A percentile compares a stretch with the other conserved stretches of the same genome.
Evolutionary conservation across 306 rosid species (phyloP).

Genomic region (Rosa multiflora): DNA sequence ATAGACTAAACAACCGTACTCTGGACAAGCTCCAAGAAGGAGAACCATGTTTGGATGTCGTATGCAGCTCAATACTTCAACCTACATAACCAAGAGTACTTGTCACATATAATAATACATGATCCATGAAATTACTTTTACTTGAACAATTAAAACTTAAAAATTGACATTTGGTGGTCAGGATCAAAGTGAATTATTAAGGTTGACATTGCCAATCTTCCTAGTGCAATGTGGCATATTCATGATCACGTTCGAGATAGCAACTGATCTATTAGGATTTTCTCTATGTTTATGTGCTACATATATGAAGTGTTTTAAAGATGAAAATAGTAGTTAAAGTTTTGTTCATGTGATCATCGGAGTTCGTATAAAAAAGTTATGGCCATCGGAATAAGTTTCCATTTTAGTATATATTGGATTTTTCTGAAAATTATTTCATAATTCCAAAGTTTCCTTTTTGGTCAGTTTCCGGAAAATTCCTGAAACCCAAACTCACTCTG

Average conservation of each 20-base stretch:
- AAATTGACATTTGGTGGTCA: too few species aligned
- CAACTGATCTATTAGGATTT: too few species aligned
- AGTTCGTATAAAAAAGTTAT: too few species aligned
- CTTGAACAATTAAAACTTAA: not conserved
- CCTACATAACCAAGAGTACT: slow-evolving; percentile 16
- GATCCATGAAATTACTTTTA: not conserved
- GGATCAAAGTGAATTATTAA: not conserved
- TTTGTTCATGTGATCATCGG: not conserved
- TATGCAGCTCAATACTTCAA: slow-evolving; percentile 51
- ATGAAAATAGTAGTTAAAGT: not conserved
- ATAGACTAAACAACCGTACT: slow-evolving; percentile 55
- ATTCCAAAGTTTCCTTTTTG: too few species aligned
- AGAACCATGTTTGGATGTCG: slow-evolving; percentile 61
- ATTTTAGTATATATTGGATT: too few species aligned
- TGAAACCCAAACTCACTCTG: too few species aligned
- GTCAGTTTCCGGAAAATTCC: too few species aligned
- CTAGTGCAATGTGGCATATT: not conserved
- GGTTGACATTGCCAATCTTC: not conserved
- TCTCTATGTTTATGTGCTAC: too few species aligned
- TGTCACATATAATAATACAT: not conserved
- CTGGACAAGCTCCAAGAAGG: slow-evolving; percentile 64
- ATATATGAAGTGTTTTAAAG: too few species aligned
- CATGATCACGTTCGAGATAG: too few species aligned
- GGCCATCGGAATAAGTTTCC: too few species aligned
- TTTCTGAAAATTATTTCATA: too few species aligned